Base-by-base conservation (phyloP, 306 rosid genomes). In the Cicer bijugum region DNA sequence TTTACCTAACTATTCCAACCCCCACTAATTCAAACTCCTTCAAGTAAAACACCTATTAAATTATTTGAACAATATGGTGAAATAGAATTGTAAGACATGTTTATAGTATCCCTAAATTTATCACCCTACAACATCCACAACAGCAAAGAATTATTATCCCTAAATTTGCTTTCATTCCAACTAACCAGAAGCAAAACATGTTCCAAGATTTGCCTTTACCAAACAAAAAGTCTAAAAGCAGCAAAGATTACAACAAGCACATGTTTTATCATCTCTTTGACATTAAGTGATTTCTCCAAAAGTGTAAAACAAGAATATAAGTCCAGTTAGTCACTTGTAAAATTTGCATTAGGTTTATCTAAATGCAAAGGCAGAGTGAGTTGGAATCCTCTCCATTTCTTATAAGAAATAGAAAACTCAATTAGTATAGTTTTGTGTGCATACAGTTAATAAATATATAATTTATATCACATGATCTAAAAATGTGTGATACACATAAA, bases 311-410 rank as follows among this genome's bases (percentile, higher is more conserved):
- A 28, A 28, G 5, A 28, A 28, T 28, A 4, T 28, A 28, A 28
- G 35, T 28, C 35, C 5, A 28, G 5, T 28, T 3, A 28, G 5
- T 28, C 35, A 4, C 4, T 59, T 45, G 55, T 5, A 17, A 17
- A 59, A 58, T 48, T 77, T 71, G 60, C 35, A 70, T 39, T 38
- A 69, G n/a, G 10, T 19, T 48, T 59, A 12, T 47, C 14, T 48
- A 56, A 64, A 19, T 50, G 56, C 17, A 11, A 23, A 55, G 9
- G 71, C 17, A 64, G 11, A 2, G 35, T 28, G 35, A 28, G 35
- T 28, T 28, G 35, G 5, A 28, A 4, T 28, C 35, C 35, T 28
- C 35, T 28, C 5, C 35, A 28, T 28, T 28, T 28, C 35, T 28
- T 28, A 28, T 4, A 4, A 28, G 5, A 28, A 28, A 28, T 28